phyloP scores from a whole-genome alignment of 2,329 filamentous ascomycete species.

The Fusarium multiceps region DNA sequence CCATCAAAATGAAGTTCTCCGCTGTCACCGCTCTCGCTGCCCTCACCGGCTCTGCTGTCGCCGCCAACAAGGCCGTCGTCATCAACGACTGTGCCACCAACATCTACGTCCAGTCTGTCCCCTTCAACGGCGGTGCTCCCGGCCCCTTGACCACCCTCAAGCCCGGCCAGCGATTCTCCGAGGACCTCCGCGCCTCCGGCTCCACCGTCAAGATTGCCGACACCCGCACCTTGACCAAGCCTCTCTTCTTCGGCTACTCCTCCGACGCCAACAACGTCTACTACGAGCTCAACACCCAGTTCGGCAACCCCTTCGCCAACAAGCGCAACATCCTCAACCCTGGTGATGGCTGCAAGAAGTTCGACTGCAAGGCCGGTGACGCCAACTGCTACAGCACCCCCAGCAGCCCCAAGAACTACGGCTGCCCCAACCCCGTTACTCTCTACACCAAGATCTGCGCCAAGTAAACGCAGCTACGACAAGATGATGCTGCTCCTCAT shows the following conservation, averaged over 20 bases:
- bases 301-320: constrained; percentile 55
- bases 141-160: constrained; percentile 51
- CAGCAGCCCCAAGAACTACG: constrained; percentile 52
- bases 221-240: constrained; percentile 51
- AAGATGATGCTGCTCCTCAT: neutral
- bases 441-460: constrained; percentile 49
- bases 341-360: constrained; percentile 52
- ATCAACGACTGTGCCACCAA: constrained; percentile 50
- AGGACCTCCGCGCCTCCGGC: constrained; percentile 50
- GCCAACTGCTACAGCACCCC: constrained; percentile 56
- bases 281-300: constrained; percentile 55
- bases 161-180: constrained; percentile 51
- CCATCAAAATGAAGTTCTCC: constrained; percentile 48
- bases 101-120: constrained; percentile 54
- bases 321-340: constrained; percentile 53
- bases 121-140: constrained; percentile 48
- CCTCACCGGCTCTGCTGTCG: constrained; percentile 45
- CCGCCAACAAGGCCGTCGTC: constrained; percentile 52
- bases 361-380: constrained; percentile 54
- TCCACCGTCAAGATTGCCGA: constrained; percentile 57
- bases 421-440: constrained; percentile 55
- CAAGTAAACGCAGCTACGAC: constrained; percentile 23
- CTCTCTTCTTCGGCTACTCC: constrained; percentile 58
- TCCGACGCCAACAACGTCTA: constrained; percentile 54
- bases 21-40: constrained; percentile 45